Evolutionary conservation across 2,329 filamentous ascomycete genomes (phyloP).

Genomic region (Reticulascus tulasneorum): DNA sequence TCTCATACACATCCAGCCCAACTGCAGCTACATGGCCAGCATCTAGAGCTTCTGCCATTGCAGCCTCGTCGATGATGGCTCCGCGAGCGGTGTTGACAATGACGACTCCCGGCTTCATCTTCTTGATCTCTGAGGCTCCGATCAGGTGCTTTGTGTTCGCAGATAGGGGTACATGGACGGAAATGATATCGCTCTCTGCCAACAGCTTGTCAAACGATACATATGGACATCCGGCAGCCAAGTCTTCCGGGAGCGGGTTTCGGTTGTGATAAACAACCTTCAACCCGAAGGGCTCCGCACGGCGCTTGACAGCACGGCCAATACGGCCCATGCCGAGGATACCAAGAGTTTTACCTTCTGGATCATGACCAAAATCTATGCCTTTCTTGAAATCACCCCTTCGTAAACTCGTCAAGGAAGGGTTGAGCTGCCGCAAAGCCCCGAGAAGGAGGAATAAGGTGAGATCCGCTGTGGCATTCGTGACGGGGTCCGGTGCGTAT

Average conservation of each 20-base stretch:
- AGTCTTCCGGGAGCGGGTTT: constrained; percentile 18
- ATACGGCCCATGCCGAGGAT: constrained; percentile 35
- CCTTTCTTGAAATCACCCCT: constrained; percentile 20
- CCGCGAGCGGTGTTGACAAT: constrained; percentile 57
- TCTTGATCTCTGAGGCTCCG: constrained; percentile 41
- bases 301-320: constrained; percentile 30
- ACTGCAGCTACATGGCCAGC: constrained; percentile 49
- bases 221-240: constrained; percentile 20
- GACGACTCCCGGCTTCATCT: constrained; percentile 53
- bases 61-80: constrained; percentile 52
- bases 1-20: constrained; percentile 55
- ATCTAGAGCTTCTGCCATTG: constrained; percentile 48
- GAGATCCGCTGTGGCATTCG: constrained; percentile 36
- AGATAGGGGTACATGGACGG: constrained; percentile 49
- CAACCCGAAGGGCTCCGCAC: constrained; percentile 46
- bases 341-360: constrained; percentile 27
- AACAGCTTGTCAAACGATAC: constrained; percentile 54
- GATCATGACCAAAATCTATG: constrained; percentile 29
- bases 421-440: constrained; percentile 24
- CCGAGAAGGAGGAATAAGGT: constrained; percentile 24
- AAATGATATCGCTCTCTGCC: constrained; percentile 49
- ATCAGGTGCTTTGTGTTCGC: constrained; percentile 50
- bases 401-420: constrained; percentile 18
- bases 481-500: constrained; percentile 27
- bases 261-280: constrained; percentile 50